These are phyloP conservation scores for Phytopythium litorale DNA, from an alignment of 352 stramenopile species.

Conservation along the genomic window DNA sequence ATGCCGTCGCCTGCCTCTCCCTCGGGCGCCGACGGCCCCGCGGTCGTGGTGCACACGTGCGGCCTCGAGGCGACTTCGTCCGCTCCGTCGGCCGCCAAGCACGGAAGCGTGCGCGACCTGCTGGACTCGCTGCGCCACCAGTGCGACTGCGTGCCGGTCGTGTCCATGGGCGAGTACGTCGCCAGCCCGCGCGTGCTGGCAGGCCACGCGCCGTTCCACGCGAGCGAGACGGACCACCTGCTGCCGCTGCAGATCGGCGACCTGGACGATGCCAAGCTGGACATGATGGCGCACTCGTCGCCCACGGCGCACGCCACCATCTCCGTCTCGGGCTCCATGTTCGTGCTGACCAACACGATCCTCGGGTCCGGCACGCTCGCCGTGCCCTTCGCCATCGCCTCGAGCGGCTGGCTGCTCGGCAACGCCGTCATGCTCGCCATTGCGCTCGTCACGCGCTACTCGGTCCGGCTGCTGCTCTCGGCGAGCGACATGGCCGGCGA, in stretches of 20 bases:
- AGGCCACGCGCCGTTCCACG: conserved; percentile 7
- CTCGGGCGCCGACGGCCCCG: neutral
- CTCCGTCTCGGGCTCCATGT: conserved; percentile 62
- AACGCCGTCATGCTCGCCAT: conserved; percentile 68
- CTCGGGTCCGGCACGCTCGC: conserved; percentile 68
- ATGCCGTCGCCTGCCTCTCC: neutral
- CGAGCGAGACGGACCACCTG: conserved; percentile 21
- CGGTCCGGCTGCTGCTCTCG: conserved; percentile 56
- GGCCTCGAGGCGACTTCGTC: conserved; percentile 20
- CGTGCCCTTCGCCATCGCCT: conserved; percentile 68
- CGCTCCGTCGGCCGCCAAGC: conserved; percentile 21
- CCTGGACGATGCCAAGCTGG: conserved; percentile 7
- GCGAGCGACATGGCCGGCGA: conserved; percentile 58
- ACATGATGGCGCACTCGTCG: conserved; percentile 10
- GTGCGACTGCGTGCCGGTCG: conserved; percentile 45
- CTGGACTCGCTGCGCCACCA: conserved; percentile 57
- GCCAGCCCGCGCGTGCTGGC: conserved; percentile 32
- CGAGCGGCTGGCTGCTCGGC: conserved; percentile 63
- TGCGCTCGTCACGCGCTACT: conserved; percentile 75
- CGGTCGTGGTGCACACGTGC: conserved; percentile 28
- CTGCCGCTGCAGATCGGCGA: conserved; percentile 18
- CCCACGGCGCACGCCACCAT: conserved; percentile 29
- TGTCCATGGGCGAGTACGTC: conserved; percentile 85
- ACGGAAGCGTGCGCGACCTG: conserved; percentile 40
- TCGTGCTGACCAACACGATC: conserved; percentile 77